Conservation (phyloP, 2,329 filamentous ascomycete genomes). For the Trichoderma atroviride region DNA sequence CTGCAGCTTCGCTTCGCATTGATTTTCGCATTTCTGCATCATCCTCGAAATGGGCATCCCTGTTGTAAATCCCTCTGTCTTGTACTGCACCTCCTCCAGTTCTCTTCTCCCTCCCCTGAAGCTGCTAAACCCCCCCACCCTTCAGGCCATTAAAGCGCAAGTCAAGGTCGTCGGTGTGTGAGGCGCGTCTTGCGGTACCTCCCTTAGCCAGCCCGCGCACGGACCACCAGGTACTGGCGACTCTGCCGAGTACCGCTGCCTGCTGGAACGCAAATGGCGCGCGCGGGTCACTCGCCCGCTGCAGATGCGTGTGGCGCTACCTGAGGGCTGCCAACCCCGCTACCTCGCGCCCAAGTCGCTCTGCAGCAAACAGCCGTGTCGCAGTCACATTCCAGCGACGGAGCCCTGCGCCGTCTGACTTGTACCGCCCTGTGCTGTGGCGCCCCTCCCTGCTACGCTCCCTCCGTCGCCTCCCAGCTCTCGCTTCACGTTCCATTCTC, state of each 20-base stretch:
- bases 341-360: neutral
- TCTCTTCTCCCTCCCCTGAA: constrained; percentile 1
- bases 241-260: neutral
- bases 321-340: neutral
- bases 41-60: neutral
- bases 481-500: constrained; percentile 14
- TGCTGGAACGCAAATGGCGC: neutral
- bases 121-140: neutral
- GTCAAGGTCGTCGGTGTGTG: neutral
- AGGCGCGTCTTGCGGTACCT: constrained; percentile 14
- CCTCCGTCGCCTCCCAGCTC: neutral
- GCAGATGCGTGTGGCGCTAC: neutral
- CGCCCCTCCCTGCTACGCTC: constrained; percentile 5
- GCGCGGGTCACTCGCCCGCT: neutral
- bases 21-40: neutral
- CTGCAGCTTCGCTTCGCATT: neutral
- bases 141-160: constrained; percentile 3
- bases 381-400: neutral
- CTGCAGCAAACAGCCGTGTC: neutral
- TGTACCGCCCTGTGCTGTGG: neutral
- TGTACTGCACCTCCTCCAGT: constrained; percentile 1
- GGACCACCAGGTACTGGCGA: neutral
- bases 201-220: constrained; percentile 2
- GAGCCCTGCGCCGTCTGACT: neutral
- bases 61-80: constrained; percentile 5